Evolutionary conservation across 202 grass and related monocot species (phyloP), one percentile per base, ranked within the genome.

Genomic region (Schoenoplectus tabernaemontani): DNA sequence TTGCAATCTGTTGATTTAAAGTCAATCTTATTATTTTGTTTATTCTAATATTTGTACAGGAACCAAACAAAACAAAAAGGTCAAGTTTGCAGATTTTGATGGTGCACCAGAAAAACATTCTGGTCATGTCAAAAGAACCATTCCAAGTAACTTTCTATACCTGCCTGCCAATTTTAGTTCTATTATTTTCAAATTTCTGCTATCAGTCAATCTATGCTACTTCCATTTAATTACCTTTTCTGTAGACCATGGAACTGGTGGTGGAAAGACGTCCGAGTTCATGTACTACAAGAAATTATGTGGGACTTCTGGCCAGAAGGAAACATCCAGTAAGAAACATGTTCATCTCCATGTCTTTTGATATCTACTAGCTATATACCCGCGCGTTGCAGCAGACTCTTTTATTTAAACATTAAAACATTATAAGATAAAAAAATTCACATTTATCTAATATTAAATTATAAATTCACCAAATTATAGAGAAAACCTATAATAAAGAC

Each of bases 221-320:
- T 73, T 77, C 82, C 33, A 73, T 61, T 82, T 12, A 46, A 47
- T 47, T 1, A 33, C 13, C 60, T 64, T 59, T 58, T 85, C 36
- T 89, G 65, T 34, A 81, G 34, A 39, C 23, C 84, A 57, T 86
- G 84, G 60, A 87, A 86, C 67, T 84, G 83, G 50, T 58, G 56
- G 78, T 82, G 83, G 81, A 4, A 95, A 88, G 83, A 96, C 93
- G 36, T 67, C 82, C 0, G 93, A 96, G 72, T 87, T 83, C 64
- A 90, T 81, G 70, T 92, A 88, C 79, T 92, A 88, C 64, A 92
- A 87, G 86, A 90, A 88, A 85, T 59, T 96, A 34, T 60, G 78
- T 60, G 87, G 84, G 74, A 83, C 84, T 64, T 78, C 93, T 65
- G 85, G 77, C 32, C 59, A 84, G 80, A 84, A 64, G 56, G 70